These are phyloP conservation scores for Oryza nivara DNA, from an alignment of 176 grass and related monocot genomes.

Conservation along the genomic window DNA sequence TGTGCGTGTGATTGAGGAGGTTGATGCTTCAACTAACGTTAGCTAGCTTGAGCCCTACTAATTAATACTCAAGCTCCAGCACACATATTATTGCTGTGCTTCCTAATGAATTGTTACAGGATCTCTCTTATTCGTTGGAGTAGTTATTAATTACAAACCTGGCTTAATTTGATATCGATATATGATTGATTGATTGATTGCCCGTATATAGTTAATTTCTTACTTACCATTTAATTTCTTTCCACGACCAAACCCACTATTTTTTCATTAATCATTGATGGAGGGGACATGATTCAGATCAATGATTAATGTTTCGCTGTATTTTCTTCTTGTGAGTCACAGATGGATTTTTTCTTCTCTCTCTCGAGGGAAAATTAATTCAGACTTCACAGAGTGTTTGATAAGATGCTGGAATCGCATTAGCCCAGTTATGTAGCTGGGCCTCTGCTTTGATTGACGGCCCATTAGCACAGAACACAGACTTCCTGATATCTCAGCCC, in stretches of 20 bases:
- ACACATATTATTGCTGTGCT: neutral
- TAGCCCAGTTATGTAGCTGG: neutral
- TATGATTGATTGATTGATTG: slow-evolving; percentile 9
- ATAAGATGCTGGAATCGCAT: neutral
- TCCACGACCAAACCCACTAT: neutral
- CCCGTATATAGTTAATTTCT: neutral
- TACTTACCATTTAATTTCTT: neutral
- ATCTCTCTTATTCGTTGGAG: neutral
- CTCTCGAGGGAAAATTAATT: neutral
- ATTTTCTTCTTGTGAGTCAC: neutral
- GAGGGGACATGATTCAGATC: neutral
- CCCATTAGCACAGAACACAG: neutral
- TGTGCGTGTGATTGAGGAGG: neutral
- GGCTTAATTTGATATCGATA: neutral
- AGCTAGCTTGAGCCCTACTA: neutral
- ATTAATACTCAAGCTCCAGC: neutral
- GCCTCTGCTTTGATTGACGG: neutral
- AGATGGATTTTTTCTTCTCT: neutral
- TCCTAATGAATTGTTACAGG: neutral
- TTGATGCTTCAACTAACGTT: slow-evolving; percentile 26
- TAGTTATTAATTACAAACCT: neutral
- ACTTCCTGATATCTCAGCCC: neutral
- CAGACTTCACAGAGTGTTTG: neutral
- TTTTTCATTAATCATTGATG: too few species aligned
- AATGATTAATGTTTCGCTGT: slow-evolving; percentile 12